These are phyloP conservation scores for Helenozyma rhizophorensis DNA, from an alignment of 805 yeast genomes.

Conservation along the genomic window DNA sequence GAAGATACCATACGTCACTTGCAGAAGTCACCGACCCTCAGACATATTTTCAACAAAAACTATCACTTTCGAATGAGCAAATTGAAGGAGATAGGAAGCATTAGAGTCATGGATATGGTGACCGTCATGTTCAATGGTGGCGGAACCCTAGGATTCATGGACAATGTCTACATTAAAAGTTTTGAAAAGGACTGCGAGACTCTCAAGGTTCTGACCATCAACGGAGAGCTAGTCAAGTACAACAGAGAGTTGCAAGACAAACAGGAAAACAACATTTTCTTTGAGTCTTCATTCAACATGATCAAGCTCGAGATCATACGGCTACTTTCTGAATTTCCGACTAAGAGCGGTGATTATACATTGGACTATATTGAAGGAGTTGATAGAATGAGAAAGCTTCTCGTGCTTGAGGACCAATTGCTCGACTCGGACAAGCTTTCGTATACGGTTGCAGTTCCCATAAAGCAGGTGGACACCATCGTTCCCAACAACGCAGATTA, in stretches of 20 bases:
- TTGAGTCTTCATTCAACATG: constrained; percentile 43
- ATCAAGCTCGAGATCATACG: constrained; percentile 42
- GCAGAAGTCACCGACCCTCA: constrained; percentile 25
- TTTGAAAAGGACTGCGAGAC: constrained; percentile 33
- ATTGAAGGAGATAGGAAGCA: constrained; percentile 10
- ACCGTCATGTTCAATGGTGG: constrained; percentile 32
- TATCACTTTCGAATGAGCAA: constrained; percentile 20
- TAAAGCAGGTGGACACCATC: constrained; percentile 14
- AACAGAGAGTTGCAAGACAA: constrained; percentile 60
- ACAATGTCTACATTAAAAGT: constrained; percentile 31
- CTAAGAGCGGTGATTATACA: constrained; percentile 32
- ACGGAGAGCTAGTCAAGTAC: constrained; percentile 45
- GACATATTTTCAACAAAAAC: constrained; percentile 23
- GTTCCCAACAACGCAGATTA: constrained; percentile 17
- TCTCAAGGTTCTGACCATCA: constrained; percentile 30
- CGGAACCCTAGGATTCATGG: constrained; percentile 28
- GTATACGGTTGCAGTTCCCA: constrained; percentile 39
- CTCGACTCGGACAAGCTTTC: constrained; percentile 41
- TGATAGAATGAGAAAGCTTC: constrained; percentile 60
- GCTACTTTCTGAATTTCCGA: constrained; percentile 16
- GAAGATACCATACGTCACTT: constrained; percentile 30
- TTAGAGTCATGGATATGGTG: constrained; percentile 25
- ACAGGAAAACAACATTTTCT: constrained; percentile 53
- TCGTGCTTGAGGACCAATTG: constrained; percentile 51
- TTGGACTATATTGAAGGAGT: constrained; percentile 69